Evolutionary conservation across 768 basidiomycete genomes (phyloP), one percentile per base, ranked within the genome.

Genomic region (Cystoderma amianthinum): DNA sequence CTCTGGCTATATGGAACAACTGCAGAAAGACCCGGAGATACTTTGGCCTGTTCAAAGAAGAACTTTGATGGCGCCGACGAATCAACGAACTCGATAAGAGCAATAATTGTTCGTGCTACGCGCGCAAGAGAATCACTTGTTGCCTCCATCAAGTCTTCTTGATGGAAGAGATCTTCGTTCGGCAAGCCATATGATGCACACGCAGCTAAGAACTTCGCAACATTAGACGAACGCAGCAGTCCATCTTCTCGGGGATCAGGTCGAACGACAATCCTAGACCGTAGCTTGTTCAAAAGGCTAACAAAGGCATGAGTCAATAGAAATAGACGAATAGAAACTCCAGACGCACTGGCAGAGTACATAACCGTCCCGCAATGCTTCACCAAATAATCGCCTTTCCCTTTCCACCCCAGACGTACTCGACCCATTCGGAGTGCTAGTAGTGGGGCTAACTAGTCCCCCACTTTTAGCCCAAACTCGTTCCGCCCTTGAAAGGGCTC

Each of bases 331-430:
- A 15, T 48, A 39, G 52, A 41, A 51, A 46, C 51, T 34, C 52
- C 33, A 44, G 42, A 56, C 91, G 65, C 55, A 94, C 92, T 88
- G 82, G 79, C 92, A 93, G 17, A 95, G 71, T 16, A 94, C 76
- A 58, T 81, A 85, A 1, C 92, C 92, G 63, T 95, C 92, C 51
- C 79, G 64, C 42, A 94, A 56, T 0, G 85, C 80, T 41, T 92
- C 87, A 23, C 71, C 67, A 52, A 93, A 95, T 22, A 77, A 58
- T 40, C 69, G 71, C 47, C 83, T 65, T 60, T 93, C 87, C 52
- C 81, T 69, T 48, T 90, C 88, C 61, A 86, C 88, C 24, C 81
- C 82, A 20, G 69, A 65, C 17, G 67, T 62, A 49, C 71, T 68
- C 13, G 69, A 45, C 16, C 71, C 65, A 32, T 54, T 58, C 12